A percentile compares a stretch with the other conserved stretches of the same genome.
Conservation (phyloP, 2,329 filamentous ascomycete genomes). For the Aspergillus sp. region DNA sequence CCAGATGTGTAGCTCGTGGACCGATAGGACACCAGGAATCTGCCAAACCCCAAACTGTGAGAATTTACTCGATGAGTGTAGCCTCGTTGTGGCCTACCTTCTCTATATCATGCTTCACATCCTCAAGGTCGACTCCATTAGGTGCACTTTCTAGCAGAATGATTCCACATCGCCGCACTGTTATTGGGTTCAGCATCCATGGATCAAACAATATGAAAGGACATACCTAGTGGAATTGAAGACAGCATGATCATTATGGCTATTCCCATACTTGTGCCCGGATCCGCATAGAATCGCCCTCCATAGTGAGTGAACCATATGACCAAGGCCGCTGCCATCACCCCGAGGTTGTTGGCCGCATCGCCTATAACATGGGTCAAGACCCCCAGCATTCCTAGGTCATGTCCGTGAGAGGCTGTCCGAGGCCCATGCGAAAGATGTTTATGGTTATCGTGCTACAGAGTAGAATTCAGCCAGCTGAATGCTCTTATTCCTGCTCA, state of each 20-base stretch:
- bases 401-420: slow-evolving; percentile 49
- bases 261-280: slow-evolving; percentile 68
- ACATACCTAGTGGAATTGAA: slow-evolving; percentile 44
- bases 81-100: slow-evolving; percentile 46
- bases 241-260: slow-evolving; percentile 71
- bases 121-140: slow-evolving; percentile 58
- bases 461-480: not conserved
- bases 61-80: not conserved
- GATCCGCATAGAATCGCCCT: slow-evolving; percentile 70
- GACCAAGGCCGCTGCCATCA: slow-evolving; percentile 68
- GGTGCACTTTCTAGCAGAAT: slow-evolving; percentile 72
- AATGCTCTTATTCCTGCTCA: not conserved
- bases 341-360: slow-evolving; percentile 73
- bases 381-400: slow-evolving; percentile 72
- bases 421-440: slow-evolving; percentile 23
- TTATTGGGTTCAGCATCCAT: not conserved
- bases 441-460: slow-evolving; percentile 30
- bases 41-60: slow-evolving; percentile 31
- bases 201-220: not conserved
- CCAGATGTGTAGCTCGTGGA: slow-evolving; percentile 77
- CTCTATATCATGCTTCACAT: slow-evolving; percentile 70
- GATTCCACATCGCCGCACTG: slow-evolving; percentile 48
- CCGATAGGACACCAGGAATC: slow-evolving; percentile 66
- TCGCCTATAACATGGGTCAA: slow-evolving; percentile 72
- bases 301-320: slow-evolving; percentile 66